Evolutionary conservation across 179 eudicot genomes (phyloP), one percentile per base, ranked within the genome.

Genomic region (Camellia oleifera): DNA sequence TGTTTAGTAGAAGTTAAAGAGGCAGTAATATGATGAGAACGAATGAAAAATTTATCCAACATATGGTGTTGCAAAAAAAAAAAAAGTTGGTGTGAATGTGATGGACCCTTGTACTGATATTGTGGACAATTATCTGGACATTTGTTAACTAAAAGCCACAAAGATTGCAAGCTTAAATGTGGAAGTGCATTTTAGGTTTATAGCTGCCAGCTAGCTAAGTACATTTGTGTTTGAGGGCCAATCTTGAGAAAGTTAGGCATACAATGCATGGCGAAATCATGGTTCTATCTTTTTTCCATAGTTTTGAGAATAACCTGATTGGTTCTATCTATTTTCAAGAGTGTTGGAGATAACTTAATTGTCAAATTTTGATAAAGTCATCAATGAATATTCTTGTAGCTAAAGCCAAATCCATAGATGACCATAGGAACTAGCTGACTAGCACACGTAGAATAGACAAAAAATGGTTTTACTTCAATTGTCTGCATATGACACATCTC

Each of bases 151-250:
- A 20, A 23, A 26, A 57, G 7, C 65, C 6, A 57, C 46, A 3
- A n/a, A 57, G 12, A 40, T 56, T 17, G 48, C 23, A 57, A 15
- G 57, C 45, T 74, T 56, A n/a, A 57, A 32, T 15, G 66, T 40
- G 26, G 12, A 60, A 74, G 65, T 32, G 17, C 52, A 57, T 32
- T 15, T 42, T 40, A 5, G 32, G 9, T 74, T 74, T 71, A 53
- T 71, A 26, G 40, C 58, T 71, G 74, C 56, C 58, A 69, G 50
- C 14, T 68, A 14, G 72, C 72, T 44, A 20, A 69, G 17, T 69
- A 14, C 52, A 48, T 14, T 42, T 20, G 17, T 32, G n/a, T n/a
- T 46, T 48, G 23, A 45, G 23, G 74, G 74, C 44, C 56, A 46
- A n/a, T 46, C 56, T 46, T 26, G 42, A 23, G 7, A 71, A 72